Conservation (phyloP, 768 basidiomycete genomes). For the Favolaschia claudopus region DNA sequence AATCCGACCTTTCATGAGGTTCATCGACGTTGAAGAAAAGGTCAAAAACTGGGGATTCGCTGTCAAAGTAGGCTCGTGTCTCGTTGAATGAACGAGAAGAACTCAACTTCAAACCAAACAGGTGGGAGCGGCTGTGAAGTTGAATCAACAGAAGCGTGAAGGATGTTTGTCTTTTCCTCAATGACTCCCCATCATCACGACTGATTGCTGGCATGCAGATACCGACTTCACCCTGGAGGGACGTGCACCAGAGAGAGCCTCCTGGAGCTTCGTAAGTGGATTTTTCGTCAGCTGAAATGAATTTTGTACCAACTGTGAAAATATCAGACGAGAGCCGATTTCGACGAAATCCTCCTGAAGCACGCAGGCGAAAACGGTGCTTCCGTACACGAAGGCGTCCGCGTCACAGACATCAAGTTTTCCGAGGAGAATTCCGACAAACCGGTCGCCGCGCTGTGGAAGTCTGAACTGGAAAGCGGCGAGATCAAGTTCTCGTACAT, state of each 20-base stretch:
- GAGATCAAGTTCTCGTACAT: slow-evolving; percentile 64
- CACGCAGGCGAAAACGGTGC: slow-evolving; percentile 59
- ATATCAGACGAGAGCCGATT: too few species aligned
- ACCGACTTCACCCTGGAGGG: slow-evolving; percentile 68
- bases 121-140: slow-evolving; percentile 50
- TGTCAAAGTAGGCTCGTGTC: slow-evolving; percentile 37
- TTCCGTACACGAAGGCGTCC: slow-evolving; percentile 54
- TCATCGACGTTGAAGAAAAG: slow-evolving; percentile 45
- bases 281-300: too few species aligned
- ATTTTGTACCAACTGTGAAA: too few species aligned
- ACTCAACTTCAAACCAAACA: slow-evolving; percentile 20
- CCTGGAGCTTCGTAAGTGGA: slow-evolving; percentile 72
- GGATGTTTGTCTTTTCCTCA: slow-evolving; percentile 40
- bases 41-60: slow-evolving; percentile 41
- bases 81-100: not conserved
- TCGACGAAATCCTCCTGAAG: slow-evolving; percentile 63
- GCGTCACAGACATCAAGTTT: slow-evolving; percentile 56
- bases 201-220: slow-evolving; percentile 43
- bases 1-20: slow-evolving; percentile 41
- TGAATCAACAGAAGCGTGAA: slow-evolving; percentile 46
- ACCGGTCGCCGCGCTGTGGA: slow-evolving; percentile 50
- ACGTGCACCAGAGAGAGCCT: slow-evolving; percentile 52
- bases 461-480: slow-evolving; percentile 41
- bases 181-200: not conserved
- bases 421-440: too few species aligned